Evolutionary conservation across 345 rosid genomes (phyloP).

Genomic region (Dovyalis caffra): DNA sequence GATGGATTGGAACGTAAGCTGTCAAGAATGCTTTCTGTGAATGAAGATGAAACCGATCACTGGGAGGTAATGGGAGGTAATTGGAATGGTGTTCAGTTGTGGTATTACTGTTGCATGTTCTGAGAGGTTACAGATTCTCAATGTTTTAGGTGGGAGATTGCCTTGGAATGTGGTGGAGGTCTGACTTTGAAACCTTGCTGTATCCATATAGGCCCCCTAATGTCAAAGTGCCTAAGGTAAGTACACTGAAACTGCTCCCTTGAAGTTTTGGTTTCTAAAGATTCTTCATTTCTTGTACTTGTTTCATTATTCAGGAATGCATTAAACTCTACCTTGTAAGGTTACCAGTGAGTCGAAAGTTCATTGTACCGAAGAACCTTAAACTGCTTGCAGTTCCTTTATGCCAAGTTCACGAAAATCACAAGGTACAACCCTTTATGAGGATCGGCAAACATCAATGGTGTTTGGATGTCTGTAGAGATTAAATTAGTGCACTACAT

Average conservation of each 20-base stretch:
- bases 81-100: not conserved
- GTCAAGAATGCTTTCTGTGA: slow-evolving; percentile 54
- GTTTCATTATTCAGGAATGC: slow-evolving; percentile 56
- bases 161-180: slow-evolving; percentile 90
- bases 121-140: slow-evolving; percentile 12
- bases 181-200: slow-evolving; percentile 63
- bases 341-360: slow-evolving; percentile 55
- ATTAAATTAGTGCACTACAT: not conserved
- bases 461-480: not conserved
- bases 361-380: slow-evolving; percentile 70
- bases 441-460: not conserved
- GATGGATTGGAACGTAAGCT: slow-evolving; percentile 82
- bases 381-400: slow-evolving; percentile 85
- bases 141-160: slow-evolving; percentile 64
- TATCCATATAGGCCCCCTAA: slow-evolving; percentile 68
- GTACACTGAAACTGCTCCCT: slow-evolving; percentile 5
- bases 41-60: slow-evolving; percentile 36
- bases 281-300: slow-evolving; percentile 2
- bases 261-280: not conserved
- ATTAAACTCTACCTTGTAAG: slow-evolving; percentile 69
- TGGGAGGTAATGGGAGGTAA: slow-evolving; percentile 93
- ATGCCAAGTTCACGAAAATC: slow-evolving; percentile 69
- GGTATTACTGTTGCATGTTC: not conserved
- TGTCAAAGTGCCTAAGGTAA: slow-evolving; percentile 67
- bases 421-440: slow-evolving; percentile 43